phyloP scores from a whole-genome alignment of 805 yeast species.

The Torulaspora franciscae region DNA sequence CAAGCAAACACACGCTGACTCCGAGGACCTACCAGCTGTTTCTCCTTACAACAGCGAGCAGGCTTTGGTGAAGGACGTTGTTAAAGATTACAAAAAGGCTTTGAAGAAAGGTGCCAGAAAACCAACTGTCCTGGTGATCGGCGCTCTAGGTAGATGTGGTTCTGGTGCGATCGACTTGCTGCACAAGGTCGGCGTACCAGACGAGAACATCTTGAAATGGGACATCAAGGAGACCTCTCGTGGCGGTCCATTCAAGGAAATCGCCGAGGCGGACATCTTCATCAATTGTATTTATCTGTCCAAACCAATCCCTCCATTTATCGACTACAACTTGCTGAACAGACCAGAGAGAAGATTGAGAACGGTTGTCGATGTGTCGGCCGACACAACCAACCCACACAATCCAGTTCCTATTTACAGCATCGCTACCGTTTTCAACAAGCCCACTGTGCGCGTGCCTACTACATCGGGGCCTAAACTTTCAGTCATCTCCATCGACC shows the following conservation, averaged over 20 bases:
- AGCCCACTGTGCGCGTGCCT: constrained; percentile 84
- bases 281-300: constrained; percentile 95
- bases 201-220: constrained; percentile 81
- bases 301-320: constrained; percentile 88
- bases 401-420: constrained; percentile 95
- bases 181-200: constrained; percentile 82
- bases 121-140: constrained; percentile 85
- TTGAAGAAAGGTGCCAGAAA: constrained; percentile 54
- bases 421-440: constrained; percentile 81
- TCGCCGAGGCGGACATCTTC: constrained; percentile 79
- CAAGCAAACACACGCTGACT: constrained; percentile 68
- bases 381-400: constrained; percentile 97
- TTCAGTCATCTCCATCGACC: constrained; percentile 93
- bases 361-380: constrained; percentile 95
- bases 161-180: constrained; percentile 90
- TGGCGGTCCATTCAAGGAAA: constrained; percentile 97
- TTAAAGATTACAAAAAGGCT: constrained; percentile 53
- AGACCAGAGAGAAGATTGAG: constrained; percentile 66
- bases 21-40: constrained; percentile 71
- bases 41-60: constrained; percentile 78
- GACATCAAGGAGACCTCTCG: constrained; percentile 93
- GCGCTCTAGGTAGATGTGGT: constrained; percentile 98
- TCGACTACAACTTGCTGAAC: constrained; percentile 65
- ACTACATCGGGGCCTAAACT: constrained; percentile 77
- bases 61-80: constrained; percentile 67